Evolutionary conservation across 768 basidiomycete species (phyloP), one percentile per base, ranked within the genome.

Genomic region (Dioszegia hungarica): DNA sequence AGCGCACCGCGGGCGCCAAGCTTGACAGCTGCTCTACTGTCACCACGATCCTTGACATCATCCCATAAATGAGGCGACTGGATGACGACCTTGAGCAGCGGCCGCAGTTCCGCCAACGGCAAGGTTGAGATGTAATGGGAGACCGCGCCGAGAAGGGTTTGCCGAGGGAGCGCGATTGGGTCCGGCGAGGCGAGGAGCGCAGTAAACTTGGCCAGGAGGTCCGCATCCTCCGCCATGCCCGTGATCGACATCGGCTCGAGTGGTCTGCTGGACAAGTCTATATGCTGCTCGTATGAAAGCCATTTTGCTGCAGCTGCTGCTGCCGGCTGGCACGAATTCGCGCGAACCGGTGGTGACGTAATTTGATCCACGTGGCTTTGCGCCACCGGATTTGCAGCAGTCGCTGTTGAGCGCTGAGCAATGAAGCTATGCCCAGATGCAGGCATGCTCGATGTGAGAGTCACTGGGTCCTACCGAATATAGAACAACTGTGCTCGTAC

Each of bases 141-240:
- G 57, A 70, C 63, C 0, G 66, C 68, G 6, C 68, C 68, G 31
- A 52, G 44, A 5, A 67, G 31, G 1, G 66, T 67, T 19, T 59
- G 31, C 6, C 36, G 34, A 8, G 68, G 63, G 4, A 70, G 51
- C 2, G 47, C 33, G 19, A 59, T 31, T 1, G 58, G 40, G 6
- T 44, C 22, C 11, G 53, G 11, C 11, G 59, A 61, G 5, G 27
- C 20, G 29, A 68, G 51, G 27, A 51, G 38, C 2, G 22, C 28
- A 8, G 59, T 17, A 54, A 68, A 61, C 17, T 28, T 36, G 3
- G 2, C 14, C 17, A 51, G 37, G 36, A 51, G 20, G 24, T 51
- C 49, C 3, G 19, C 6, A 22, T 51, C 49, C 3, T 22, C 19
- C 12, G 4, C 29, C 19, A 9, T 22, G 12, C 15, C 12, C 3